A percentile compares a stretch with the other conserved stretches of the same genome.
phyloP scores from a whole-genome alignment of 345 rosid genomes.

The Excoecaria cochinchinensis region DNA sequence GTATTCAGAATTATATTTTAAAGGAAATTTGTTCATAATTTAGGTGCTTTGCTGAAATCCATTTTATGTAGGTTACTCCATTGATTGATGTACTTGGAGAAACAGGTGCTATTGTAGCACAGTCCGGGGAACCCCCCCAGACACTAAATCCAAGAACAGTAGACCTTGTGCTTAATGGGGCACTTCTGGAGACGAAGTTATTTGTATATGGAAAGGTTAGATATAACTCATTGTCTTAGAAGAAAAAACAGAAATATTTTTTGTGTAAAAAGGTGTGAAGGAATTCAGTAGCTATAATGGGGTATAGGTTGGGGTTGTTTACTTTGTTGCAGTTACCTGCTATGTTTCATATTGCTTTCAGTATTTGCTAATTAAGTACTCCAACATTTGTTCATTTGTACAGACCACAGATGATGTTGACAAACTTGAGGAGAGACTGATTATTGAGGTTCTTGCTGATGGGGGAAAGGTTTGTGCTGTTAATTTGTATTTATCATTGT shows the following conservation, averaged over 20 bases:
- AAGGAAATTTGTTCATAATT: conserved; percentile 13
- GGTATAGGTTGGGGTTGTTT: neutral
- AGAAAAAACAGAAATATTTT: neutral
- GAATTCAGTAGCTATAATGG: neutral
- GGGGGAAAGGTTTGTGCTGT: conserved; percentile 85
- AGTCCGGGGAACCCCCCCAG: conserved; percentile 46
- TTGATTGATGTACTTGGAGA: conserved; percentile 65
- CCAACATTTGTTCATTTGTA: conserved; percentile 5
- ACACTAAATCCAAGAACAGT: conserved; percentile 50
- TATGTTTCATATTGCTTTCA: conserved; percentile 1
- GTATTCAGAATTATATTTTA: conserved; percentile 11
- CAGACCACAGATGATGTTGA: conserved; percentile 54
- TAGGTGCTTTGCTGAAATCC: conserved; percentile 15
- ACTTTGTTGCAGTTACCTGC: neutral
- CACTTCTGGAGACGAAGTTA: conserved; percentile 72
- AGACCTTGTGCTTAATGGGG: conserved; percentile 79
- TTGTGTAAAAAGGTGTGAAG: neutral
- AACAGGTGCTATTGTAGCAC: conserved; percentile 36
- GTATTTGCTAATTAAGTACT: neutral
- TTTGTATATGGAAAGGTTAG: conserved; percentile 68
- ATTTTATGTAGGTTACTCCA: conserved; percentile 60
- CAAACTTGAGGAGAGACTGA: conserved; percentile 58
- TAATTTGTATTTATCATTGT: neutral
- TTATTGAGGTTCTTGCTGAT: conserved; percentile 77
- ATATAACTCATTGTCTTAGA: neutral